Evolutionary conservation across 2,329 filamentous ascomycete genomes (phyloP), one percentile per base, ranked within the genome.

Genomic region (Colletotrichum tofieldiae): DNA sequence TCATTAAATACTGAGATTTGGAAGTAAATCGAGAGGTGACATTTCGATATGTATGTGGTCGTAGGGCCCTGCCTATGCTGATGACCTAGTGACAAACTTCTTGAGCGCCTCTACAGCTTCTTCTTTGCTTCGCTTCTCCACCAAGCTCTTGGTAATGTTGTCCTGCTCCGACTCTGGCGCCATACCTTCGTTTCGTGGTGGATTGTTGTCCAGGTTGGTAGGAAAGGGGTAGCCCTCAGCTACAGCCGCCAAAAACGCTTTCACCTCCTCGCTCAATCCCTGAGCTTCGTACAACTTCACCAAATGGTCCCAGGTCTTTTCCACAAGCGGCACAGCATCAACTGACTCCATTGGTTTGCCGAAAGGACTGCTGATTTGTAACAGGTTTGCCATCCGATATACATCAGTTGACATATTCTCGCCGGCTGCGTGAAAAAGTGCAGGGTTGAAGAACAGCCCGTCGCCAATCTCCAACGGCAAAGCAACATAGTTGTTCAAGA

Each of bases 271-370:
- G 67, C 80, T 86, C 66, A 84, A 37, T 0, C 85, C 83, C 29
- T 84, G 75, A 6, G 68, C 63, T 37, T 77, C 75, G 71, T 82
- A 82, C 68, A 80, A 77, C 14, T 49, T 39, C 18, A 67, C 39
- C 51, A 89, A 43, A 2, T 76, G 65, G 6, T 84, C 80, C 85
- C 86, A 90, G 2, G 81, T 84, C 29, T 64, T 78, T 55, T 85
- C 83, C 3, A 89, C 78, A 32, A 89, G 75, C 4, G 86, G 84
- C 16, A 87, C 64, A 0, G 84, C 82, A 75, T 92, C 88, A 12
- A 92, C 83, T 0, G 77, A 85, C 80, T 92, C 90, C 90, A 92
- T 93, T 0, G 90, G 83, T 76, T 90, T 91, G 0, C 90, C 90
- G 76, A 92, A 89, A 0, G 89, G 89, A 72, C 86, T 88, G 73